Conservation (phyloP, 495 filamentous ascomycete species). For the Geopyxis carbonaria region DNA sequence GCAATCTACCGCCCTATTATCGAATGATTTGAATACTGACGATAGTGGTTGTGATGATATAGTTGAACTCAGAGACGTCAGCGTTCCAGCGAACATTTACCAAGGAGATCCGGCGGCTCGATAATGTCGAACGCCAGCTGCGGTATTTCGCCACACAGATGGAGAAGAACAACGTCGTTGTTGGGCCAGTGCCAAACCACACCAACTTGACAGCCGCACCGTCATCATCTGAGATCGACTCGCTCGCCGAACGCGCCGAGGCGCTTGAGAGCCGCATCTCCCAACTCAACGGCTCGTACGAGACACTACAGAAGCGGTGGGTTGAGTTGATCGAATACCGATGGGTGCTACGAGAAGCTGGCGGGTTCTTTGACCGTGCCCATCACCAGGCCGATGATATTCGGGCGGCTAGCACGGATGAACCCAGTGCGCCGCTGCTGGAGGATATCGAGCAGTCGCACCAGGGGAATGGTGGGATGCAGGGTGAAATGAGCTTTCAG, state of each 20-base stretch:
- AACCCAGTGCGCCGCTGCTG: conserved; percentile 36
- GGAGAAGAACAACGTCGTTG: conserved; percentile 71
- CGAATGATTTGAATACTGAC: neutral
- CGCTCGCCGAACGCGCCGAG: conserved; percentile 78
- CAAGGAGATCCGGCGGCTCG: conserved; percentile 85
- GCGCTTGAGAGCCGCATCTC: conserved; percentile 79
- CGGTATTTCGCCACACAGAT: conserved; percentile 94
- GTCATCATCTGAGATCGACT: conserved; percentile 82
- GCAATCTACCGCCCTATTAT: conserved; percentile 11
- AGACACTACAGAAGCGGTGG: conserved; percentile 92
- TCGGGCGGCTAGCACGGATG: conserved; percentile 70
- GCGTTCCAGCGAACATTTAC: conserved; percentile 97
- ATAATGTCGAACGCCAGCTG: conserved; percentile 95
- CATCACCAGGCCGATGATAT: conserved; percentile 96
- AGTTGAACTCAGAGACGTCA: conserved; percentile 82
- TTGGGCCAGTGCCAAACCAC: conserved; percentile 73
- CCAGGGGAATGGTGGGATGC: conserved; percentile 10
- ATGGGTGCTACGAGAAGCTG: conserved; percentile 88
- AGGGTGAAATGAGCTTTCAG: conserved; percentile 43
- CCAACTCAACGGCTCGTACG: conserved; percentile 90
- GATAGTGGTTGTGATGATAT: conserved; percentile 6
- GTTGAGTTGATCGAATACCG: conserved; percentile 95
- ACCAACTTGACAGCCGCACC: conserved; percentile 68
- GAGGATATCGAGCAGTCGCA: conserved; percentile 23
- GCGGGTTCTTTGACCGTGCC: conserved; percentile 90